Evolutionary conservation across 495 filamentous ascomycete genomes (phyloP).

Genomic region (Penicillium cinerascens): DNA sequence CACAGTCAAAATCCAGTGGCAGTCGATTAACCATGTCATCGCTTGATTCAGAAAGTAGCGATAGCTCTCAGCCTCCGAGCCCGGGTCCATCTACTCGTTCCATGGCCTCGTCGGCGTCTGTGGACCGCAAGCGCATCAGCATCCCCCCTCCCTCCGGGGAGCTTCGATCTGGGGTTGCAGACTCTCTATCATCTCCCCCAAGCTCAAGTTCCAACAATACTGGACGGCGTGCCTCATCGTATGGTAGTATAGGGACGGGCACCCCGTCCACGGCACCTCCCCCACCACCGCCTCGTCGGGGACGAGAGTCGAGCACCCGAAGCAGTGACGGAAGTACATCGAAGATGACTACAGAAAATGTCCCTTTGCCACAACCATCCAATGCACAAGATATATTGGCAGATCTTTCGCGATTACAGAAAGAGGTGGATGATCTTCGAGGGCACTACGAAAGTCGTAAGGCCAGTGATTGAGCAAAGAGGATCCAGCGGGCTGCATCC

Average conservation of each 20-base stretch:
- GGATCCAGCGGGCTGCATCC: constrained; percentile 17
- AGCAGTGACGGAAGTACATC: constrained; percentile 33
- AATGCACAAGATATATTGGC: constrained; percentile 59
- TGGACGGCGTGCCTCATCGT: constrained; percentile 21
- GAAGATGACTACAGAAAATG: constrained; percentile 21
- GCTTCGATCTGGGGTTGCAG: constrained; percentile 7
- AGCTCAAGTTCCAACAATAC: constrained; percentile 8
- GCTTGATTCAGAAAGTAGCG: constrained; percentile 20
- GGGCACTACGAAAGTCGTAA: constrained; percentile 49
- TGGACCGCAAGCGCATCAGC: constrained; percentile 22
- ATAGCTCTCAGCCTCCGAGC: constrained; percentile 33
- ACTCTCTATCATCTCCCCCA: constrained; percentile 6
- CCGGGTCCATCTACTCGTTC: constrained; percentile 22
- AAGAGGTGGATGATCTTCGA: constrained; percentile 68
- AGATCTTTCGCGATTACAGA: constrained; percentile 63
- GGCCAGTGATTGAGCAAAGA: constrained; percentile 15
- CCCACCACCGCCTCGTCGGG: constrained; percentile 59
- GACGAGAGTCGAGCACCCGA: constrained; percentile 52
- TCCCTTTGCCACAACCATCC: constrained; percentile 26
- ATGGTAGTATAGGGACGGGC: constrained; percentile 29
- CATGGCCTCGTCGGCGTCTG: constrained; percentile 7
- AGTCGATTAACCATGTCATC: constrained; percentile 31
- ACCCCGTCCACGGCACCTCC: constrained; percentile 45
- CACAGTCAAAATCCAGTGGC: constrained; percentile 30
- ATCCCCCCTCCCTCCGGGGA: constrained; percentile 24